These are phyloP conservation scores for Nothopassalora personata DNA, from an alignment of 2,329 filamentous ascomycete genomes.

Conservation along the genomic window DNA sequence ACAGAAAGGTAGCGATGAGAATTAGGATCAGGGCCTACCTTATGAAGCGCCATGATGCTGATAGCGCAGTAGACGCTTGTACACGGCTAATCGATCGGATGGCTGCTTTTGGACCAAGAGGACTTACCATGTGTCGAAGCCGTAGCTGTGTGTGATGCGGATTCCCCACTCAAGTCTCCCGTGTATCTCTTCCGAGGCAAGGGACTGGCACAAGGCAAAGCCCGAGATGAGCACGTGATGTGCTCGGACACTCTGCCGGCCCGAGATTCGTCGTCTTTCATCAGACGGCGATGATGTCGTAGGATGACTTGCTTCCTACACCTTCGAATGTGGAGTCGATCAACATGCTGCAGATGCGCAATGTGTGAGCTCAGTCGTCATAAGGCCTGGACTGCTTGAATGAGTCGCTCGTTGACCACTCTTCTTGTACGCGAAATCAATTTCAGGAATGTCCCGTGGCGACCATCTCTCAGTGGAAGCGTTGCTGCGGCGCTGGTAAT, in stretches of 20 bases:
- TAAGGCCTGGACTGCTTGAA: too few relatives aligned
- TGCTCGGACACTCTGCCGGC: neutral
- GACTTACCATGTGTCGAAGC: conserved; percentile 17
- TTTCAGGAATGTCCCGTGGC: too few relatives aligned
- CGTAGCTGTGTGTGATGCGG: conserved; percentile 10
- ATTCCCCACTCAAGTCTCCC: conserved; percentile 5
- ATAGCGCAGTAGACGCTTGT: conserved; percentile 8
- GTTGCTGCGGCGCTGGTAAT: too few relatives aligned
- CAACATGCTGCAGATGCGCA: too few relatives aligned
- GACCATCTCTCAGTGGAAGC: too few relatives aligned
- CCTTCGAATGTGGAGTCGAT: too few relatives aligned
- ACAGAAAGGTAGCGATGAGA: neutral
- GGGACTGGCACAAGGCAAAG: neutral
- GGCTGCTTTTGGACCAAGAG: conserved; percentile 8
- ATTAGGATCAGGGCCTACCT: conserved; percentile 5
- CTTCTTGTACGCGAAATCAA: too few relatives aligned
- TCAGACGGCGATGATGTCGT: too few relatives aligned
- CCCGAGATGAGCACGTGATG: neutral
- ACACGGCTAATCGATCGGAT: conserved; percentile 18
- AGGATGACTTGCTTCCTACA: too few relatives aligned
- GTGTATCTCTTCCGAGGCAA: neutral
- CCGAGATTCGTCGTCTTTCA: neutral
- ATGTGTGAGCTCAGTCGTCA: too few relatives aligned
- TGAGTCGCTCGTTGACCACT: too few relatives aligned
- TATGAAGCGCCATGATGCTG: conserved; percentile 9